Conservation (phyloP, 768 basidiomycete genomes). For the Tubosaeta brunneosetosa region DNA sequence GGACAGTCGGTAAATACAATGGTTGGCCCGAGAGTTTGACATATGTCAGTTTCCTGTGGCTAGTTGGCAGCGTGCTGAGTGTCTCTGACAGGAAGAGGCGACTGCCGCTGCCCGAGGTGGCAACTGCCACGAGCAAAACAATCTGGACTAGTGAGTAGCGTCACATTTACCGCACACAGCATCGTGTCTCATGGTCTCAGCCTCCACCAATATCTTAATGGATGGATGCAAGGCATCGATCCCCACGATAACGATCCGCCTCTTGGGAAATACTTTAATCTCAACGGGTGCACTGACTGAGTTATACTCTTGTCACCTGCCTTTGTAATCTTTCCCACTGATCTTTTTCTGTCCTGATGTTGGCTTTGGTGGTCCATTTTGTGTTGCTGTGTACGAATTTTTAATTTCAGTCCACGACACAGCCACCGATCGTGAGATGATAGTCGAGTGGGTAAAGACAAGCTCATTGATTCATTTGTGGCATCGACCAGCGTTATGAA, state of each 20-base stretch:
- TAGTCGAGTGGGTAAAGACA: not conserved
- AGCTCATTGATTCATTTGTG: not conserved
- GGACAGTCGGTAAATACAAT: too few relatives aligned
- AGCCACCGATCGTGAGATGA: slow-evolving; percentile 32
- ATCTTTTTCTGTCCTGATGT: not conserved
- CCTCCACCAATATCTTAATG: slow-evolving; percentile 61
- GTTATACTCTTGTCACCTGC: slow-evolving; percentile 25
- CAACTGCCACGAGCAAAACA: slow-evolving; percentile 46
- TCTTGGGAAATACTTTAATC: slow-evolving; percentile 56
- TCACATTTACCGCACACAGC: not conserved
- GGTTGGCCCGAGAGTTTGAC: slow-evolving; percentile 43
- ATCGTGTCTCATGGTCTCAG: not conserved
- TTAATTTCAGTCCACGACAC: slow-evolving; percentile 4
- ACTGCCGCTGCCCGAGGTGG: slow-evolving; percentile 49
- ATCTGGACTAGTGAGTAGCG: slow-evolving; percentile 58
- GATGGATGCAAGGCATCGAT: slow-evolving; percentile 53
- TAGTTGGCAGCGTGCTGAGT: not conserved
- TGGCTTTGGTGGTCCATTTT: not conserved
- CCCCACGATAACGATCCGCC: slow-evolving; percentile 24
- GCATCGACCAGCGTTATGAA: slow-evolving; percentile 14
- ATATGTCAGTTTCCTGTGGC: slow-evolving; percentile 35
- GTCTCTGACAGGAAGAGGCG: slow-evolving; percentile 40
- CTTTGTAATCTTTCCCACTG: too few relatives aligned
- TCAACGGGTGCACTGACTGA: slow-evolving; percentile 30
- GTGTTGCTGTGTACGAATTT: not conserved